Evolutionary conservation across 768 basidiomycete genomes (phyloP).

Genomic region (Gautieria morchelliformis): DNA sequence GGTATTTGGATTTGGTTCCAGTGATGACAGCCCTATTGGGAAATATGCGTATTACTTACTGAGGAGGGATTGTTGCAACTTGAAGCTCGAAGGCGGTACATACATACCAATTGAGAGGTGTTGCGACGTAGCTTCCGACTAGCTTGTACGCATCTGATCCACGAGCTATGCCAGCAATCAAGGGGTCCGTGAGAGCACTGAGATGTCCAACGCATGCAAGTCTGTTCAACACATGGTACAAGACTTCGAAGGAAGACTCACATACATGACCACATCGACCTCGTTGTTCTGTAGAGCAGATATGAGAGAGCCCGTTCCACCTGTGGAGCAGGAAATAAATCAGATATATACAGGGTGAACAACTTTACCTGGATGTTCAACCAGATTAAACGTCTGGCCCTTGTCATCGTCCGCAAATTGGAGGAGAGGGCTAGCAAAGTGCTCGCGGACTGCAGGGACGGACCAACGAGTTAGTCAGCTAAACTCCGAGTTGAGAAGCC

Average conservation of each 20-base stretch:
- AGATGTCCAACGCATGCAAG: too few species aligned
- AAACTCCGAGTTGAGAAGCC: background rate
- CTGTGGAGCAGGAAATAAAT: constrained; percentile 25
- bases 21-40: constrained; percentile 80
- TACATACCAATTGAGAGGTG: constrained; percentile 75
- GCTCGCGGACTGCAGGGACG: constrained; percentile 56
- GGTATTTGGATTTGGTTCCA: constrained; percentile 62
- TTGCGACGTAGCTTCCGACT: constrained; percentile 84
- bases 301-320: constrained; percentile 82
- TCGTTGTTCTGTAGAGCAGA: constrained; percentile 61
- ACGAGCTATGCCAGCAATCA: constrained; percentile 89
- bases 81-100: too few species aligned
- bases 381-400: constrained; percentile 65
- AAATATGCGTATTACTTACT: background rate
- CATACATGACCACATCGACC: constrained; percentile 77
- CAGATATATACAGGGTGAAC: background rate
- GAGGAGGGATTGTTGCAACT: background rate
- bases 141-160: constrained; percentile 84
- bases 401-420: constrained; percentile 69
- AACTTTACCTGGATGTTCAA: constrained; percentile 75
- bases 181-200: constrained; percentile 82
- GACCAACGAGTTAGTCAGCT: background rate
- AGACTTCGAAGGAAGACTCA: background rate
- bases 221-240: background rate
- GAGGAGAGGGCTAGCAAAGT: constrained; percentile 87